A percentile compares a stretch with the other conserved stretches of the same genome.
phyloP scores from a whole-genome alignment of 2,329 filamentous ascomycete species.

The Xylariaceae sp. region DNA sequence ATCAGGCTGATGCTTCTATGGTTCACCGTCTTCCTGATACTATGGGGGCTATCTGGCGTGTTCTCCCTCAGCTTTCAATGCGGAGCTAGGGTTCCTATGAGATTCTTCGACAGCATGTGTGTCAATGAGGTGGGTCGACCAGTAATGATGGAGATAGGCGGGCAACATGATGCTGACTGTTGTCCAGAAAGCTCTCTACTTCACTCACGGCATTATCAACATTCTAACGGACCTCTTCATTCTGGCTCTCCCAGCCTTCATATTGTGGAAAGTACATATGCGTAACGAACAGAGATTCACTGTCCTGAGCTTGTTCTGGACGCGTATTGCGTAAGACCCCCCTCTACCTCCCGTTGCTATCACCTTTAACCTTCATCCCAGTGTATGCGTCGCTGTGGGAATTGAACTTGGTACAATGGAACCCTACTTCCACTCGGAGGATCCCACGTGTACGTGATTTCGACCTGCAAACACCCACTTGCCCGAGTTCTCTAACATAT shows the following conservation, averaged over 20 bases:
- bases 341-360: background rate
- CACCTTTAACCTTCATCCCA: background rate
- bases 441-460: constrained; percentile 5
- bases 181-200: constrained; percentile 2
- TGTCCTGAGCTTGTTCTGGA: constrained; percentile 5
- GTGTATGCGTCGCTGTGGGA: constrained; percentile 4
- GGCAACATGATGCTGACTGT: background rate
- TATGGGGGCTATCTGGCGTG: constrained; percentile 5
- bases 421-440: constrained; percentile 1
- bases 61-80: constrained; percentile 5
- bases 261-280: constrained; percentile 9
- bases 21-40: constrained; percentile 1
- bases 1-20: constrained; percentile 1
- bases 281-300: constrained; percentile 1
- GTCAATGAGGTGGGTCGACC: constrained; percentile 1
- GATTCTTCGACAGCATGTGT: constrained; percentile 1
- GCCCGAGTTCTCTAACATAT: background rate
- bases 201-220: constrained; percentile 8
- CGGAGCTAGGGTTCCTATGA: constrained; percentile 1
- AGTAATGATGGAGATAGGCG: background rate
- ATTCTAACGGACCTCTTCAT: constrained; percentile 6
- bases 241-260: constrained; percentile 3
- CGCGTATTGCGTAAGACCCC: constrained; percentile 1
- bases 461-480: background rate
- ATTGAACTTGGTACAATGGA: constrained; percentile 4